phyloP scores from a whole-genome alignment of 2,329 filamentous ascomycete genomes.

The Ophiostoma tasmaniense region DNA sequence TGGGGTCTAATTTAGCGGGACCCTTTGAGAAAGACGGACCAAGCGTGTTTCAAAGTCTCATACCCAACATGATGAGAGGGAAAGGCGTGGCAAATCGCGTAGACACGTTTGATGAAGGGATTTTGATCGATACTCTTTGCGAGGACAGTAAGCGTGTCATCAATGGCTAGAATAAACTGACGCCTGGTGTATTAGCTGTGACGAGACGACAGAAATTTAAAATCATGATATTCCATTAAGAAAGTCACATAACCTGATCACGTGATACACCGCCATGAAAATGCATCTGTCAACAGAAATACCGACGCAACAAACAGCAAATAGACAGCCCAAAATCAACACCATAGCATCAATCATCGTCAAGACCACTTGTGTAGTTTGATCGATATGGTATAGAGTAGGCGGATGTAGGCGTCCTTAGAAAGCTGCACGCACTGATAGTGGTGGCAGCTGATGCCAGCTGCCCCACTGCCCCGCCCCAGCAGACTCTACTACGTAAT shows the following conservation, averaged over 20 bases:
- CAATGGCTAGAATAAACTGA: not conserved
- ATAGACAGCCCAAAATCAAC: too few species aligned
- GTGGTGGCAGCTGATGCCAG: constrained; percentile 12
- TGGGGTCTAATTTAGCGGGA: not conserved
- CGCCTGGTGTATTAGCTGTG: not conserved
- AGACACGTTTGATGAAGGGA: not conserved
- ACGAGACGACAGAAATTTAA: too few species aligned
- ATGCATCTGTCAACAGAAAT: not conserved
- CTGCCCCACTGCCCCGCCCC: constrained; percentile 14
- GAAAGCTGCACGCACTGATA: not conserved
- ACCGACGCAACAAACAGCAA: too few species aligned
- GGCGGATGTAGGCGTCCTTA: not conserved
- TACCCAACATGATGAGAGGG: not conserved
- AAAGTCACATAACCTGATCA: not conserved
- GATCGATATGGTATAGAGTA: not conserved
- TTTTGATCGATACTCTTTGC: not conserved
- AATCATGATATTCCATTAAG: too few species aligned
- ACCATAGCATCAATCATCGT: too few species aligned
- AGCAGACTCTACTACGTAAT: constrained; percentile 1
- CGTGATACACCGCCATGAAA: not conserved
- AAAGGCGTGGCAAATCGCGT: not conserved
- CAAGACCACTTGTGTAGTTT: not conserved
- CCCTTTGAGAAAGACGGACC: not conserved
- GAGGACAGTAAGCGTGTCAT: not conserved
- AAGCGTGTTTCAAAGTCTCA: not conserved